Percentiles rank a stretch among this genome's conserved stretches.
These are phyloP conservation scores for Picea abies DNA, from an alignment of 83 land plant species.

Conservation along the genomic window DNA sequence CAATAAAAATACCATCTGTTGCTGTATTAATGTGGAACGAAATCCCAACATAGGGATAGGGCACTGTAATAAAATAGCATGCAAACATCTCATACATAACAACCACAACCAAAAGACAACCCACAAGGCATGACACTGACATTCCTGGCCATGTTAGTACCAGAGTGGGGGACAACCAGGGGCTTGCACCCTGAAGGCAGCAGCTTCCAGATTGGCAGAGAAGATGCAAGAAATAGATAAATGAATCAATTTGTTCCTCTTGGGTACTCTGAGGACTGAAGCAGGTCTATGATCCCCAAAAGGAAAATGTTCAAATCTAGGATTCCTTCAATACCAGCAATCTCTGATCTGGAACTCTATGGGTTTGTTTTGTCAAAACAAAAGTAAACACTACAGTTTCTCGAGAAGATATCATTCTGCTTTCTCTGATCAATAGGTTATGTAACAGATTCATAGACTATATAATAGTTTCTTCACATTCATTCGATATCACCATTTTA, in stretches of 20 bases:
- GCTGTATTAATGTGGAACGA: neutral
- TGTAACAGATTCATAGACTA: neutral
- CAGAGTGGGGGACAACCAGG: no score
- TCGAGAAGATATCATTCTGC: neutral
- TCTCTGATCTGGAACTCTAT: neutral
- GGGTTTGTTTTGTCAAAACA: neutral
- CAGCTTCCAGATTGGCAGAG: no score
- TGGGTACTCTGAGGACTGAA: neutral
- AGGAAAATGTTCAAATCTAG: no score
- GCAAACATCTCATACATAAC: no score
- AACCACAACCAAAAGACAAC: neutral
- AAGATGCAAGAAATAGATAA: neutral
- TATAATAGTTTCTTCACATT: neutral
- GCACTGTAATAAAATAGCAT: no score
- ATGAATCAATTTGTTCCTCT: neutral
- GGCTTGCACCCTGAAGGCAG: no score
- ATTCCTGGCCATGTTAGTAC: no score
- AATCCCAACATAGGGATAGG: no score
- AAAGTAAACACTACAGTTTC: neutral
- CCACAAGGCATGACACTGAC: neutral
- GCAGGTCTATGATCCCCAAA: neutral
- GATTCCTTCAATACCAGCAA: no score
- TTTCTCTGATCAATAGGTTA: neutral
- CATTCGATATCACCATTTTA: neutral
- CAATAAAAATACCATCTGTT: neutral